A percentile compares a stretch with the other conserved stretches of the same genome.
Evolutionary conservation across 179 eudicot genomes (phyloP).

Genomic region (Monotropa hypopitys): DNA sequence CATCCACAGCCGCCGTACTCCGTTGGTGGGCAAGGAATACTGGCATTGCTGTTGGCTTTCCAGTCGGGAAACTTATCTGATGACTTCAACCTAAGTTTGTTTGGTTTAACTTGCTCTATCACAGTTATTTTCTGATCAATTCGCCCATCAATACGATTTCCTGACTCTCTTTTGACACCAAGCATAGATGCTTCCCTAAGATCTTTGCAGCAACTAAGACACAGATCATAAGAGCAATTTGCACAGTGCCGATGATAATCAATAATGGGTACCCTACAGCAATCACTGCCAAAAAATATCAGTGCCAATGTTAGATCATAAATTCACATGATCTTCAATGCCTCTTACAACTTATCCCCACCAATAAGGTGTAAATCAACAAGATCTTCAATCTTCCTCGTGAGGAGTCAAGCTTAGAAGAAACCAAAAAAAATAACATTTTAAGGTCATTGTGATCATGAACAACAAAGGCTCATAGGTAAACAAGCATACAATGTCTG

Average conservation of each 20-base stretch:
- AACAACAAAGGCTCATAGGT: not conserved
- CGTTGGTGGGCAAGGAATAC: slow-evolving; percentile 72
- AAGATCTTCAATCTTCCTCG: not conserved
- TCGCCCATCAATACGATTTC: slow-evolving; percentile 15
- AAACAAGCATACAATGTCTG: not conserved
- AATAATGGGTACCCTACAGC: slow-evolving; percentile 84
- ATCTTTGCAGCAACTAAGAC: slow-evolving; percentile 92
- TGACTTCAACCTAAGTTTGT: slow-evolving; percentile 28
- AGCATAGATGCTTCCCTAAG: slow-evolving; percentile 48
- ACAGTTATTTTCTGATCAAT: slow-evolving; percentile 16
- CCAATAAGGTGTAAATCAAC: slow-evolving; percentile 1
- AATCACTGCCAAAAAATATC: slow-evolving; percentile 46
- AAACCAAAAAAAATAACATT: not conserved
- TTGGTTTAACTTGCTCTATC: slow-evolving; percentile 23
- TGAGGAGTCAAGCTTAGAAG: not conserved
- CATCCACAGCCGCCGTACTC: slow-evolving; percentile 76
- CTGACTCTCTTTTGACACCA: slow-evolving; percentile 26
- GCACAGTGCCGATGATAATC: slow-evolving; percentile 95
- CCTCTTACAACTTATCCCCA: not conserved
- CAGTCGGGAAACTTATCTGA: slow-evolving; percentile 44
- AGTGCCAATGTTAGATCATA: not conserved
- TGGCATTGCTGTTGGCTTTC: slow-evolving; percentile 73
- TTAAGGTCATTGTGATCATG: not conserved
- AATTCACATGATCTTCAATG: not conserved
- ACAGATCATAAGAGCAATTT: slow-evolving; percentile 77